These are phyloP conservation scores for Gaertneriomyces sp. DNA, from an alignment of 192 early-diverging fungal genomes.

Conservation along the genomic window DNA sequence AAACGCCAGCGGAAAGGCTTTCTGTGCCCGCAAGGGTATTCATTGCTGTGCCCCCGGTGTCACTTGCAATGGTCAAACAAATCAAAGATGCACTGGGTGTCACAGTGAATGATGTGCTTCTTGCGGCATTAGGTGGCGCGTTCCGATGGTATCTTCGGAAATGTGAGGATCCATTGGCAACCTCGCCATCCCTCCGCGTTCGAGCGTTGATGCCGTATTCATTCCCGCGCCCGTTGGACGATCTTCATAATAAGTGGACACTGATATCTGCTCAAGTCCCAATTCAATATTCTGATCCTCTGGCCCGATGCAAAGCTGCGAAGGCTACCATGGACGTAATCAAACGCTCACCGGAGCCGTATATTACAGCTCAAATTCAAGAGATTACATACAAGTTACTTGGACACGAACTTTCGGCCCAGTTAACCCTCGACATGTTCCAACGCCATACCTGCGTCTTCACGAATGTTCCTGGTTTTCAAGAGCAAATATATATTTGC, in stretches of 20 bases:
- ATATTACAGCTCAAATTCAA: constrained; percentile 17
- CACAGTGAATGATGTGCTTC: constrained; percentile 25
- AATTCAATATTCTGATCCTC: constrained; percentile 1
- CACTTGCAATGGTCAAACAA: constrained; percentile 13
- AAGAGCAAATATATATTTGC: constrained; percentile 20
- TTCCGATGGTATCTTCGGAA: constrained; percentile 23
- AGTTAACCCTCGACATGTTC: constrained; percentile 18
- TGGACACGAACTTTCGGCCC: constrained; percentile 7
- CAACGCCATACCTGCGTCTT: constrained; percentile 15
- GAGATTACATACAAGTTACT: constrained; percentile 2
- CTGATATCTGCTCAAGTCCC: constrained; percentile 17
- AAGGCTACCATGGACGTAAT: constrained; percentile 24
- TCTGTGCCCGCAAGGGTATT: background rate
- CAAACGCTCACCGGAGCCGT: constrained; percentile 24
- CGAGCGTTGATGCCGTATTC: constrained; percentile 36
- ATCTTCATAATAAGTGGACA: constrained; percentile 30
- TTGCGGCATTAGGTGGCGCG: constrained; percentile 24
- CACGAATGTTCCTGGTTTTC: constrained; percentile 31
- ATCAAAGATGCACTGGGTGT: constrained; percentile 19
- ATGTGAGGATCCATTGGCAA: constrained; percentile 13
- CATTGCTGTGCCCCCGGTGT: constrained; percentile 16
- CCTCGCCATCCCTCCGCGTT: constrained; percentile 12
- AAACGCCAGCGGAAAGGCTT: no score
- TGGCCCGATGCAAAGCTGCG: constrained; percentile 14
- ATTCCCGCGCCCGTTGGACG: constrained; percentile 28